Evolutionary conservation across 805 yeast species (phyloP).

Genomic region (Yarrowia sp.): DNA sequence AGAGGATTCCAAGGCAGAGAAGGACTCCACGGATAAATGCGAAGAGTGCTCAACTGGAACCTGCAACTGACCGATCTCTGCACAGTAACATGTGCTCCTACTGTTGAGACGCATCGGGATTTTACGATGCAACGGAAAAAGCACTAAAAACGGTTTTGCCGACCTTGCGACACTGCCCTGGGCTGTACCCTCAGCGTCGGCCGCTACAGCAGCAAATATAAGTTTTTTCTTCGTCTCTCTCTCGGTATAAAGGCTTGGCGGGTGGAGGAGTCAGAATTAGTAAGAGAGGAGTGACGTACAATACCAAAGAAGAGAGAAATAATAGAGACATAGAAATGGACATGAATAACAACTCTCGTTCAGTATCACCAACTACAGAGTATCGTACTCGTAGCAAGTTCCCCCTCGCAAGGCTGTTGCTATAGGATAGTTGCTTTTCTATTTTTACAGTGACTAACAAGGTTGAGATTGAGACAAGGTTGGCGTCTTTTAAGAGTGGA

Average conservation of each 20-base stretch:
- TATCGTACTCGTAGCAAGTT: too few species aligned
- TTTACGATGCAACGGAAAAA: background rate
- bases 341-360: too few species aligned
- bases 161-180: constrained; percentile 25
- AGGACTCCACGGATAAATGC: background rate
- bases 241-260: background rate
- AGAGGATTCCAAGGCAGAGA: background rate
- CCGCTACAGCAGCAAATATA: background rate
- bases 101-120: too few species aligned
- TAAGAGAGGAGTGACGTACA: background rate
- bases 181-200: constrained; percentile 6
- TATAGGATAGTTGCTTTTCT: background rate
- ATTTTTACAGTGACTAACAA: constrained; percentile 22
- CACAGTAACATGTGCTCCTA: background rate
- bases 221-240: background rate
- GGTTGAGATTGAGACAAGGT: constrained; percentile 4
- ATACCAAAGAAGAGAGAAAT: too few species aligned
- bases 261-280: background rate
- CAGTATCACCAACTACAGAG: background rate
- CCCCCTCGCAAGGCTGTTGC: background rate
- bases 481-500: background rate
- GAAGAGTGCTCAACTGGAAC: constrained; percentile 2
- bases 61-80: background rate
- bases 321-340: too few species aligned
- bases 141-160: background rate